A percentile compares a stretch with the other conserved stretches of the same genome.
These are phyloP conservation scores for Phlyctochytrium arcticum DNA, from an alignment of 192 early-diverging fungal species.

Conservation along the genomic window DNA sequence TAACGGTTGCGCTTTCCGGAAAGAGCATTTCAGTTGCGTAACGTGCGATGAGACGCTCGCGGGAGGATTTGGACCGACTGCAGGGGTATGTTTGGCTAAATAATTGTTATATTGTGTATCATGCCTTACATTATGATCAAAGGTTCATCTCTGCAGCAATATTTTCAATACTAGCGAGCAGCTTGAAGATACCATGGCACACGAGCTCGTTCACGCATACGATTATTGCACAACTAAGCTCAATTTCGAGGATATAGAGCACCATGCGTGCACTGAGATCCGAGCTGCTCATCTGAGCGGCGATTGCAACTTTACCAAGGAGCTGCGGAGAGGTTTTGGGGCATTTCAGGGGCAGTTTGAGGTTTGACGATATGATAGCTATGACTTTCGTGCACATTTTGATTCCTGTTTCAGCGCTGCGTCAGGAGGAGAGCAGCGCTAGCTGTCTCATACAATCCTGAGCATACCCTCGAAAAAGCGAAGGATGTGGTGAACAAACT, in stretches of 20 bases:
- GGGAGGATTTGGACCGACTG: conserved; percentile 74
- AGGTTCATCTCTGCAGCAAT: conserved; percentile 81
- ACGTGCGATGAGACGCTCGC: conserved; percentile 72
- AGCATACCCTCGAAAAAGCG: background rate
- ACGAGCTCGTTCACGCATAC: conserved; percentile 68
- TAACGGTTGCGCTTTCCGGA: conserved; percentile 57
- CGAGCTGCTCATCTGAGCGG: conserved; percentile 43
- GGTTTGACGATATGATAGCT: background rate
- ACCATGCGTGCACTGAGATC: conserved; percentile 53
- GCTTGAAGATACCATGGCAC: conserved; percentile 84
- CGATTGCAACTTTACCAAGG: conserved; percentile 39
- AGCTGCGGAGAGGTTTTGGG: conserved; percentile 32
- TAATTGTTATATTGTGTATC: background rate
- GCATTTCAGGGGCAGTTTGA: conserved; percentile 13
- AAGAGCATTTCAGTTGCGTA: conserved; percentile 66
- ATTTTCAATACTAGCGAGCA: conserved; percentile 67
- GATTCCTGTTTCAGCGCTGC: background rate
- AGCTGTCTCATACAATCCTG: background rate
- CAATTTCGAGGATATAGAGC: conserved; percentile 34
- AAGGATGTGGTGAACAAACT: conserved; percentile 3
- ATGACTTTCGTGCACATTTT: background rate
- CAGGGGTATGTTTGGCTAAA: conserved; percentile 41
- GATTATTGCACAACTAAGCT: conserved; percentile 42
- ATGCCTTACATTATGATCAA: background rate
- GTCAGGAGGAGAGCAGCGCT: conserved; percentile 12